Evolutionary conservation across 306 rosid genomes (phyloP), one percentile per base, ranked within the genome.

Genomic region (Boehmeria nivea): DNA sequence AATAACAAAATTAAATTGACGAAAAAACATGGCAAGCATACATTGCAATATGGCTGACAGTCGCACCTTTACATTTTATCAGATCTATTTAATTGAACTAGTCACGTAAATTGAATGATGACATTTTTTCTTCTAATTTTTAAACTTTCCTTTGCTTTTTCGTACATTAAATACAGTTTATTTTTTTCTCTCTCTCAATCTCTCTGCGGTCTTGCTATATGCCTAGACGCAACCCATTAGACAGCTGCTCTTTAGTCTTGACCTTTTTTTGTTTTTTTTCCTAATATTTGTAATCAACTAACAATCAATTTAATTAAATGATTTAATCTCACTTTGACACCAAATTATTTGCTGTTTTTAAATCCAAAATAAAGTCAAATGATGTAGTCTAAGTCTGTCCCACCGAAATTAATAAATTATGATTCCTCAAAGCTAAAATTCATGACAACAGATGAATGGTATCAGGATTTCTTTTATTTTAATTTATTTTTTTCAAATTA

Each of bases 41-140:
- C 15, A 57, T 18, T 15, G 51, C 11, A 25, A 61, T 24, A 42
- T 34, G 20, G 28, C 59, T 12, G 37, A 49, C 49, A 27, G 39
- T 45, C 2, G 40, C 64, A 42, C 48, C 54, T 70, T 55, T 37
- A 12, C 51, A 46, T 12, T 56, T 37, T 22, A 56, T 54, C 45
- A 40, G 8, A n/a, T 8, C 15, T 4, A 40, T n/a, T 40, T n/a
- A 40, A 40, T 31, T 31, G 36, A 31, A 31, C 8, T 31, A 31
- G 36, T 31, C 36, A 31, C 36, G 36, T 31, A 31, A 31, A 31
- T 31, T 31, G 8, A 10, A 31, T 31, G 9, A 31, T 31, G 36
- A 31, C 1, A 10, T 31, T 10, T 31, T 31, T 31, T 31, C n/a
- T n/a, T n/a, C n/a, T 33, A 33, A 11, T 33, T 33, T 5, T 33